A percentile compares a stretch with the other conserved stretches of the same genome.
These are phyloP conservation scores for Xylaria intraflava DNA, from an alignment of 495 filamentous ascomycete species.

Conservation along the genomic window DNA sequence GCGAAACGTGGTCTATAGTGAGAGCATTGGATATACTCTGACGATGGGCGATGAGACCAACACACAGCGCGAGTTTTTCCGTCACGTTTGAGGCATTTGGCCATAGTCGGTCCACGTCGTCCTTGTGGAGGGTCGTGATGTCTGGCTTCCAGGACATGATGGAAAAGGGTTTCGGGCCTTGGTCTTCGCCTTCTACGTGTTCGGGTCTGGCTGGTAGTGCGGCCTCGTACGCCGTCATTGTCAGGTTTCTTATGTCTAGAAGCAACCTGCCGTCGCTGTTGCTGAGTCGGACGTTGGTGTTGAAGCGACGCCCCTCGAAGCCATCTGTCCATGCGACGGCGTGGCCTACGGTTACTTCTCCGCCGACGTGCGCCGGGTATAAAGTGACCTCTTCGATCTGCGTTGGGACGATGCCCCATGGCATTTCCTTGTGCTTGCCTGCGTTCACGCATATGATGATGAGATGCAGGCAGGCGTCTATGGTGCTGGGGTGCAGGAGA, in stretches of 20 bases:
- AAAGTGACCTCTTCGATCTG: constrained; percentile 13
- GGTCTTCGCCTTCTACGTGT: constrained; percentile 5
- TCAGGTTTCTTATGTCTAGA: constrained; percentile 16
- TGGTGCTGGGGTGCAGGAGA: constrained; percentile 38
- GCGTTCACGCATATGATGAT: constrained; percentile 18
- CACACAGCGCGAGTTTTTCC: constrained; percentile 4
- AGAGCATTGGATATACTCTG: constrained; percentile 9
- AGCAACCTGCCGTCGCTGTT: constrained; percentile 5
- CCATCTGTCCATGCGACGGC: constrained; percentile 17
- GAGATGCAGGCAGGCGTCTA: constrained; percentile 27
- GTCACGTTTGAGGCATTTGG: neutral
- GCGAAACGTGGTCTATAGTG: neutral
- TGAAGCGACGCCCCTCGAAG: constrained; percentile 17
- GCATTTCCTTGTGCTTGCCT: constrained; percentile 18
- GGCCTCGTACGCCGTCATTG: constrained; percentile 17
- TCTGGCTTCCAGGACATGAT: constrained; percentile 18
- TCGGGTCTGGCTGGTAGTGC: constrained; percentile 18
- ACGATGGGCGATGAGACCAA: constrained; percentile 14
- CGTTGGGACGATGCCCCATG: constrained; percentile 15
- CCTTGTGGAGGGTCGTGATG: constrained; percentile 7
- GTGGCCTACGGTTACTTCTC: constrained; percentile 3
- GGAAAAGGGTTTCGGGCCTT: constrained; percentile 11
- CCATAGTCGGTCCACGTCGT: constrained; percentile 4
- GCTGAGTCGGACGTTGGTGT: constrained; percentile 15
- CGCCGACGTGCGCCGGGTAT: neutral